Percentiles rank a stretch among this genome's conserved stretches.
Evolutionary conservation across 768 basidiomycete species (phyloP).

Genomic region (Termitomyces sp.): DNA sequence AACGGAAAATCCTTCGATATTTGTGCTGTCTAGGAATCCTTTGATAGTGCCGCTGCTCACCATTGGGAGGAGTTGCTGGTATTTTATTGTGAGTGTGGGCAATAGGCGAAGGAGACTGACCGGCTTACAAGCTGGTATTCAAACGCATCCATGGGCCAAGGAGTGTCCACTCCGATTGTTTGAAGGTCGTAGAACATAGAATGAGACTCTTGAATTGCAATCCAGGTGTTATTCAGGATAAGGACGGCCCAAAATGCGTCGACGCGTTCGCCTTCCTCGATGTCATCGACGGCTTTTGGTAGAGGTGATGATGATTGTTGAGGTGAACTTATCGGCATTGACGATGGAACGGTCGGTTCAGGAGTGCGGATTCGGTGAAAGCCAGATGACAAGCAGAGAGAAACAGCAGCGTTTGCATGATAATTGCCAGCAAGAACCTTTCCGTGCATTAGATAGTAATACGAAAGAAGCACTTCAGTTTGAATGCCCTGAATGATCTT

Average conservation of each 20-base stretch:
- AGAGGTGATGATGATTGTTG: conserved; percentile 24
- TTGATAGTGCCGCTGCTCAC: conserved; percentile 22
- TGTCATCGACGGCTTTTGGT: conserved; percentile 14
- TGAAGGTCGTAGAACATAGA: conserved; percentile 38
- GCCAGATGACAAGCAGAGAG: conserved; percentile 31
- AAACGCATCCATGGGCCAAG: conserved; percentile 28
- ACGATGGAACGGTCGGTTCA: background rate
- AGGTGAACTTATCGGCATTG: conserved; percentile 2
- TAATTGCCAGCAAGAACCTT: conserved; percentile 45
- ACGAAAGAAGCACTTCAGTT: conserved; percentile 49
- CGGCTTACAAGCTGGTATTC: conserved; percentile 12
- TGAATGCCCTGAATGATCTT: conserved; percentile 41
- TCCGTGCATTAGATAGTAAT: conserved; percentile 46
- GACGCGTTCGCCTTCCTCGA: conserved; percentile 28
- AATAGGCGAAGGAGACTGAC: background rate
- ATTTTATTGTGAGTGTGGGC: background rate
- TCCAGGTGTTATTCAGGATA: conserved; percentile 43
- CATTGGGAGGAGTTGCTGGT: conserved; percentile 13
- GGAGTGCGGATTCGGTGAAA: conserved; percentile 29
- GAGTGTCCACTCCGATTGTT: conserved; percentile 26
- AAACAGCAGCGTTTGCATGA: conserved; percentile 43
- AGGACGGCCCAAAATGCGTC: conserved; percentile 31
- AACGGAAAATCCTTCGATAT: conserved; percentile 20
- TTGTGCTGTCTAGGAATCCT: conserved; percentile 21
- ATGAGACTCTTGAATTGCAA: conserved; percentile 38